Conservation (phyloP, 108 stramenopile species). For the Stephanodiscus minutulus region DNA sequence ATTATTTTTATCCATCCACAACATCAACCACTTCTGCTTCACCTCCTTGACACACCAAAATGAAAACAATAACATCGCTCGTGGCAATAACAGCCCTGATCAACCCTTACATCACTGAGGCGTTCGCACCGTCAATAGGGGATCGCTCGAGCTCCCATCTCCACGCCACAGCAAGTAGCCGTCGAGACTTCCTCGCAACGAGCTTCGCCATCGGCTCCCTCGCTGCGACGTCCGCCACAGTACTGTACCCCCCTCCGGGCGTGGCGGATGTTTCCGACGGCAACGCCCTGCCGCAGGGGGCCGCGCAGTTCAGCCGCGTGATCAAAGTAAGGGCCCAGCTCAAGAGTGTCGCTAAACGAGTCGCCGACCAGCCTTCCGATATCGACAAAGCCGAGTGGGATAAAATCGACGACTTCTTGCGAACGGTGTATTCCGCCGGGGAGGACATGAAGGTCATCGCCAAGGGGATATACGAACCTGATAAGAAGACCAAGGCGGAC, state of each 20-base stretch:
- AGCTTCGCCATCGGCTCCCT: slow-evolving; percentile 15
- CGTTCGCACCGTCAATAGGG: not conserved
- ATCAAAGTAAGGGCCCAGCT: slow-evolving; percentile 64
- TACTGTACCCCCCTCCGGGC: slow-evolving; percentile 18
- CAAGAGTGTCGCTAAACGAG: slow-evolving; percentile 59
- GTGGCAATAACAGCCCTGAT: slow-evolving; percentile 12
- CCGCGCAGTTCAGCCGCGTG: slow-evolving; percentile 69
- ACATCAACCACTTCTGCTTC: no score
- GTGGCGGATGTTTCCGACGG: slow-evolving; percentile 68
- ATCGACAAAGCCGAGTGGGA: slow-evolving; percentile 77
- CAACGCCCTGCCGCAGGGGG: slow-evolving; percentile 65
- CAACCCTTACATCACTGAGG: slow-evolving; percentile 4
- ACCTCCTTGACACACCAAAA: not conserved
- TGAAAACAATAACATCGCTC: slow-evolving; percentile 20
- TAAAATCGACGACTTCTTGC: slow-evolving; percentile 68
- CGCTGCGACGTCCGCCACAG: not conserved
- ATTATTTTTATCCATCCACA: not conserved
- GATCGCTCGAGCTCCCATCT: slow-evolving; percentile 5
- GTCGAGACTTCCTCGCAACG: slow-evolving; percentile 38
- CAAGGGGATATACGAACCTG: slow-evolving; percentile 49
- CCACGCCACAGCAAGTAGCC: slow-evolving; percentile 9
- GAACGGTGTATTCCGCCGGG: slow-evolving; percentile 59
- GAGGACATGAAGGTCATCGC: slow-evolving; percentile 76
- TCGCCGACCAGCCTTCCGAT: slow-evolving; percentile 47
- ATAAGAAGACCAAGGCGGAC: slow-evolving; percentile 57